A percentile compares a stretch with the other conserved stretches of the same genome.
phyloP scores from a whole-genome alignment of 306 rosid genomes.

The Citrullus mucosospermus region DNA sequence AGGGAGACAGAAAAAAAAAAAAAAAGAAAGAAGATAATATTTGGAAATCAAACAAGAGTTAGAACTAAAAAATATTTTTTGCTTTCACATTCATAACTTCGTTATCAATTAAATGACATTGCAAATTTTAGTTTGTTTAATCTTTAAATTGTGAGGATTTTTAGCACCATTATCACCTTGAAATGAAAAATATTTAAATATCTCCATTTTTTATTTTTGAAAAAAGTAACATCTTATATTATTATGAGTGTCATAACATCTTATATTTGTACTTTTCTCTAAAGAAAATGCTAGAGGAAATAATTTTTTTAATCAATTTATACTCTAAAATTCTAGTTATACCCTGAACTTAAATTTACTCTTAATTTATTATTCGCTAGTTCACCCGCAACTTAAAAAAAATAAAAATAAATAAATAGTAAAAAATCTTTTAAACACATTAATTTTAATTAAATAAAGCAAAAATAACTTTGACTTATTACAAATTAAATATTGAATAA shows the following conservation, averaged over 20 bases:
- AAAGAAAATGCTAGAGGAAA: no score
- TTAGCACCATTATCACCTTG: neutral
- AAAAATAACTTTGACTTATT: no score
- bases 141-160: neutral
- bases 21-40: neutral
- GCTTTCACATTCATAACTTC: neutral
- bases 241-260: neutral
- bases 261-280: no score
- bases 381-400: no score
- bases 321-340: no score
- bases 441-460: no score
- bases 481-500: no score
- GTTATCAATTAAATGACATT: neutral
- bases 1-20: neutral
- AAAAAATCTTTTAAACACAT: no score
- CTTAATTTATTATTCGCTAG: no score
- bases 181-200: neutral
- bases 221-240: neutral
- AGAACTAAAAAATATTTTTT: neutral
- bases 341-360: no score
- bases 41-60: neutral
- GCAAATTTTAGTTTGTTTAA: neutral
- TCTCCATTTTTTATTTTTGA: neutral
- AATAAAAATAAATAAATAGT: no score
- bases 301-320: no score